These are phyloP conservation scores for Stramenopiles sp. DNA, from an alignment of 352 stramenopile genomes.

Conservation along the genomic window DNA sequence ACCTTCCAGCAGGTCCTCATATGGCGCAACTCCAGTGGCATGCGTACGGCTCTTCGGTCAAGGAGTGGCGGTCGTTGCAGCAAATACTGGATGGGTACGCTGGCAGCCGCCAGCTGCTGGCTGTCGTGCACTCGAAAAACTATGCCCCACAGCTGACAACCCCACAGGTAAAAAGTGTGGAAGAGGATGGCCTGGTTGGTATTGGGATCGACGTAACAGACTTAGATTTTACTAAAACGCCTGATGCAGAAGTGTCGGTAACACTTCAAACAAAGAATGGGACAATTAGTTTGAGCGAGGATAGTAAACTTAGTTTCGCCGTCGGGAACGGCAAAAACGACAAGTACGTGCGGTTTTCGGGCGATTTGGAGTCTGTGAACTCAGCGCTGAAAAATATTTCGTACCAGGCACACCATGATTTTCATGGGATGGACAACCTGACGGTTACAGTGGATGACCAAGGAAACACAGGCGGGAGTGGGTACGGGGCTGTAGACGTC, in stretches of 20 bases:
- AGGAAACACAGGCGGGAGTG: slow-evolving; percentile 22
- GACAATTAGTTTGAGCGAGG: slow-evolving; percentile 20
- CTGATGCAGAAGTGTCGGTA: slow-evolving; percentile 23
- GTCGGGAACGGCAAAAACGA: no score
- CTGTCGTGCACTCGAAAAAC: slow-evolving; percentile 26
- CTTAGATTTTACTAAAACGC: slow-evolving; percentile 21
- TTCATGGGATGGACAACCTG: slow-evolving; percentile 25
- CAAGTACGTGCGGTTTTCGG: no score
- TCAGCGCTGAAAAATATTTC: slow-evolving; percentile 11
- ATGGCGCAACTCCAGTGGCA: slow-evolving; percentile 27
- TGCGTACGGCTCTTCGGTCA: slow-evolving; percentile 14
- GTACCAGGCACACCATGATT: slow-evolving; percentile 18
- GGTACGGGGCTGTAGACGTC: neutral
- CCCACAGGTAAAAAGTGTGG: slow-evolving; percentile 15
- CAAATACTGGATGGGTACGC: slow-evolving; percentile 22
- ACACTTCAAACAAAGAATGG: slow-evolving; percentile 22
- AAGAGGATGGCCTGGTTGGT: slow-evolving; percentile 23
- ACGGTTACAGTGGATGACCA: slow-evolving; percentile 26
- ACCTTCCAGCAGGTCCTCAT: slow-evolving; percentile 24
- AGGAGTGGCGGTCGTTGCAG: slow-evolving; percentile 24
- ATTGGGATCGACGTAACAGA: slow-evolving; percentile 21
- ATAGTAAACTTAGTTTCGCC: no score
- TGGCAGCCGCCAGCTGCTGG: slow-evolving; percentile 22
- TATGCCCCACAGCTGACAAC: slow-evolving; percentile 21
- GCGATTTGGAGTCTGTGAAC: no score